phyloP scores from a whole-genome alignment of 441 rosid genomes.

The Gossypium gossypioides region DNA sequence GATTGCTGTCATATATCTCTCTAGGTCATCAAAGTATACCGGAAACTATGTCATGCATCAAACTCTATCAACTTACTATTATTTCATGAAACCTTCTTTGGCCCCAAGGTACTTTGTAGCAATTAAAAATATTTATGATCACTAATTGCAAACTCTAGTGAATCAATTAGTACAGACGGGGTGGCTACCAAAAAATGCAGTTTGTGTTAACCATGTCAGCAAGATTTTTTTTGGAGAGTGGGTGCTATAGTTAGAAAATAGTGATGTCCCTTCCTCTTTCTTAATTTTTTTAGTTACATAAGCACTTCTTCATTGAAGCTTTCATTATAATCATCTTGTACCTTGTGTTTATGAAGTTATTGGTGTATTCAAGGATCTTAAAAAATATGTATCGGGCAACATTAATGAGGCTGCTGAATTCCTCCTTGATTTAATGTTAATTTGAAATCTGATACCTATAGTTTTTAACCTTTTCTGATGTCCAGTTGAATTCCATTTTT shows the following conservation, averaged over 20 bases:
- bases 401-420: not conserved
- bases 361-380: not conserved
- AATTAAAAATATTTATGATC: not conserved
- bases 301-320: not conserved
- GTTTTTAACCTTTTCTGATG: not conserved
- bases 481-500: not conserved
- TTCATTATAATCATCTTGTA: not conserved
- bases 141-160: not conserved
- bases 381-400: not conserved
- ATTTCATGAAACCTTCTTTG: slow-evolving; percentile 90
- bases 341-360: not conserved
- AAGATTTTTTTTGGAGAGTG: not conserved
- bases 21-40: slow-evolving; percentile 86
- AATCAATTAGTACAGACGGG: not conserved
- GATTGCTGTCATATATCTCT: slow-evolving; percentile 91
- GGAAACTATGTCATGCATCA: slow-evolving; percentile 99
- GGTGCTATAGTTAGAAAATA: not conserved
- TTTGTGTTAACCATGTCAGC: not conserved
- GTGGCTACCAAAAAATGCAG: not conserved
- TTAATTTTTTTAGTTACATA: not conserved
- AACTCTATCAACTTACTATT: slow-evolving; percentile 77
- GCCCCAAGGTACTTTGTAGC: slow-evolving; percentile 68
- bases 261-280: not conserved
- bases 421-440: not conserved
- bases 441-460: not conserved